Evolutionary conservation across 495 filamentous ascomycete genomes (phyloP), one percentile per base, ranked within the genome.

Genomic region (Neurospora terricola): DNA sequence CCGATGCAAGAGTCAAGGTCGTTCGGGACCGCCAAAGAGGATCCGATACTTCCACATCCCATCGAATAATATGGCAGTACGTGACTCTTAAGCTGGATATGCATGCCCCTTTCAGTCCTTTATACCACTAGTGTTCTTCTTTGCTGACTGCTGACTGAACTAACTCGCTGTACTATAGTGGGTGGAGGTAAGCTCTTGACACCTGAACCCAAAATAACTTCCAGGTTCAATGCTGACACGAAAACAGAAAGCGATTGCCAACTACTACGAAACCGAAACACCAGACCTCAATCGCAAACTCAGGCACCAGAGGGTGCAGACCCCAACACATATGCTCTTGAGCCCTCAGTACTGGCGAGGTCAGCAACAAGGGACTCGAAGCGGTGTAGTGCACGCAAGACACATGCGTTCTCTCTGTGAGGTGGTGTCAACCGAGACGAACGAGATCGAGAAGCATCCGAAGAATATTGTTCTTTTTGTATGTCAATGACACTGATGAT

Each of bases 401-500:
- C 80, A 84, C 37, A 79, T 85, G 81, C 72, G 78, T 1, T 78
- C 82, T 3, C 71, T 82, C 0, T 84, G 80, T 23, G 77, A 77
- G 66, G 76, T 70, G 2, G 68, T 82, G 0, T 83, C 78, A 10
- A 77, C 77, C 9, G 69, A 77, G 5, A 38, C 10, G 0, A 71
- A 38, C 16, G 12, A 73, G 18, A 73, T 78, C 4, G 79, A 81
- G 3, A 10, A 71, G 14, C 74, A 76, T 9, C 78, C 79, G 0
- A 79, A 76, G 27, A 84, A 84, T 11, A 75, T 85, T 38, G 82
- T 81, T 2, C 76, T 84, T 0, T 85, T 83, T 66, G 82, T 82
- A 69, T 27, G 82, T 79, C 16, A 27, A 3, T 1, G 10, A 1
- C 23, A 34, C 38, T 66, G 3, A 11, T 5, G 2, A 0, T 48